These are phyloP conservation scores for Kuraishia capsulata DNA, from an alignment of 805 yeast genomes.

Conservation along the genomic window DNA sequence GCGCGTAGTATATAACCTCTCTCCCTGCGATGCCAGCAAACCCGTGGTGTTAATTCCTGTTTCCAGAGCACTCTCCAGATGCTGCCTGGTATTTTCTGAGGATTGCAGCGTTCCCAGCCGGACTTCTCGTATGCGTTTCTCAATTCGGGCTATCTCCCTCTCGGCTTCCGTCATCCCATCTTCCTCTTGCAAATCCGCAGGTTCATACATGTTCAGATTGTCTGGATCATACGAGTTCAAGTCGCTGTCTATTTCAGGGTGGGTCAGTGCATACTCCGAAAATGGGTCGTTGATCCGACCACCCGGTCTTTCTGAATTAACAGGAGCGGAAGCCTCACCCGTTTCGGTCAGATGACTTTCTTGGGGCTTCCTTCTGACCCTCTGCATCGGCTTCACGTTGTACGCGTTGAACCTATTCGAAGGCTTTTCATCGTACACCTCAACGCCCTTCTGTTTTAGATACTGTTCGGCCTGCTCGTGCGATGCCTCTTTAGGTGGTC, in stretches of 20 bases:
- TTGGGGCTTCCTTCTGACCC: slow-evolving; percentile 8
- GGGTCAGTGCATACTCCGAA: slow-evolving; percentile 9
- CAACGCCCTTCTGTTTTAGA: slow-evolving; percentile 32
- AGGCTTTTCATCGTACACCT: slow-evolving; percentile 25
- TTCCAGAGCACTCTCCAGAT: slow-evolving; percentile 65
- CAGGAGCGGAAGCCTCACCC: not conserved
- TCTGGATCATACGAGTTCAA: slow-evolving; percentile 14
- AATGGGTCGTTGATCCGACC: not conserved
- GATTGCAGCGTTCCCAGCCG: slow-evolving; percentile 86
- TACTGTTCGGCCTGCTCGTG: slow-evolving; percentile 29
- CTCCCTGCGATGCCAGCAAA: slow-evolving; percentile 87
- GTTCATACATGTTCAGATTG: slow-evolving; percentile 17
- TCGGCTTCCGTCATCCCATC: slow-evolving; percentile 49
- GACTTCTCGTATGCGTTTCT: slow-evolving; percentile 71
- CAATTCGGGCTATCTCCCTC: slow-evolving; percentile 81
- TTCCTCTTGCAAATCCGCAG: slow-evolving; percentile 26
- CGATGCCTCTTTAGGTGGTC: slow-evolving; percentile 38
- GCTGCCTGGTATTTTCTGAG: slow-evolving; percentile 71
- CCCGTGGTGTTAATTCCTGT: slow-evolving; percentile 80
- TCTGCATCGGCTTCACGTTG: slow-evolving; percentile 34
- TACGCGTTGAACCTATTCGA: slow-evolving; percentile 39
- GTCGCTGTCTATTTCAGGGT: slow-evolving; percentile 13
- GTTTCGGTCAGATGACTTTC: not conserved
- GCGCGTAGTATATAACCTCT: slow-evolving; percentile 73
- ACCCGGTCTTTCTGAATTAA: too few relatives aligned